Base-by-base conservation (phyloP, 129 eudicot species). In the Flaveria brownii region DNA sequence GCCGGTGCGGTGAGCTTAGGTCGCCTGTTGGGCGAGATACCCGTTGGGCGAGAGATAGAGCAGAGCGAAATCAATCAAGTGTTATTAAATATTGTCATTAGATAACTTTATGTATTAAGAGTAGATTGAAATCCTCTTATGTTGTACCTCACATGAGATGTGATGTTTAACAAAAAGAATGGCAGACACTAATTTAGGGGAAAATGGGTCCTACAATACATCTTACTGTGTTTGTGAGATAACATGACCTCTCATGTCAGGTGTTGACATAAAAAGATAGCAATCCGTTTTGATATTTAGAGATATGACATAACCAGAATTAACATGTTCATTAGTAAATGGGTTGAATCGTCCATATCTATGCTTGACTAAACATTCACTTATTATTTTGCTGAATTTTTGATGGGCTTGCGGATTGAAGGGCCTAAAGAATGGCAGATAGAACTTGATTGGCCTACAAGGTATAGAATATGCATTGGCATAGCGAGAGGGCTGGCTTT, bases 341-440 rank as follows among this genome's bases (percentile, higher is more conserved):
- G 17, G 52, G 8, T 18, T 18, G 9, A 67, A 42, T 1, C 9
- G 39, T 20, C 7, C 18, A 10, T 39, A 26, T 68, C 39, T 69
- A 47, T 11, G 10, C 39, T 39, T 42, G 26, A 67, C 26, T 41
- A n/a, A 55, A 55, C 13, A 18, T 67, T 41, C 52, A 14, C 62
- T 26, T n/a, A 33, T 28, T 49, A 69, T 46, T 69, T 66, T 64
- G 26, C 81, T 82, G 3, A 81, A 10, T 59, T 57, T 16, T 30
- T 5, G 56, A 43, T 54, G 47, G 25, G 75, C 65, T 41, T 56
- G 60, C 17, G 76, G 67, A 54, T 72, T 81, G 67, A 76, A 91
- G 91, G 22, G 22, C 22, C 22, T 20, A 20, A 20, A 20, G 22
- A 20, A 20, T 20, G 22, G 22, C 22, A 20, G 22, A 20, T 20